phyloP scores from a whole-genome alignment of 2,329 filamentous ascomycete genomes.

The Chaetomium strumarium region DNA sequence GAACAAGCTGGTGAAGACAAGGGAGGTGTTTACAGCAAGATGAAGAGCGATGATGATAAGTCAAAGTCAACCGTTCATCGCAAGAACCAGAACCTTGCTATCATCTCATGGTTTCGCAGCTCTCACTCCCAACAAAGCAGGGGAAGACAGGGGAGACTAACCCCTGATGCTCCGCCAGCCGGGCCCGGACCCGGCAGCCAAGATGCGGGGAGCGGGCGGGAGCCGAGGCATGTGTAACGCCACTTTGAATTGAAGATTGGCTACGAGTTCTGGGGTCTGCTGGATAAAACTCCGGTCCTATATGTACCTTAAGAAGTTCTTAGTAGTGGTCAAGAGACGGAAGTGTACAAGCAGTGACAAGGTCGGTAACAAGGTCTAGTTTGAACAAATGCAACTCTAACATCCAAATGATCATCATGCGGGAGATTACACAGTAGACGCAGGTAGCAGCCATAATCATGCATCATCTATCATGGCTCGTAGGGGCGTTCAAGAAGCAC shows the following conservation, averaged over 20 bases:
- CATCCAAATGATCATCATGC: background rate
- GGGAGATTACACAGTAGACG: background rate
- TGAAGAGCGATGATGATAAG: no score
- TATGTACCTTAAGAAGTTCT: no score
- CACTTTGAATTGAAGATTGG: background rate
- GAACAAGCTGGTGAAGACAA: no score
- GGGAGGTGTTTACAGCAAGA: no score
- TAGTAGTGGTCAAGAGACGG: no score
- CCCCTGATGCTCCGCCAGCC: background rate
- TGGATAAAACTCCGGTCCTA: background rate
- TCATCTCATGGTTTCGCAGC: background rate
- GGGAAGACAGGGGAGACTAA: background rate
- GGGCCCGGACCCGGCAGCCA: background rate
- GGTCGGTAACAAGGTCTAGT: no score
- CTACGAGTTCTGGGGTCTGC: no score
- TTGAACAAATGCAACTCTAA: no score
- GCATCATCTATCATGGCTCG: slow-evolving; percentile 4
- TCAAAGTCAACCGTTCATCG: no score
- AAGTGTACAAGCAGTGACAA: no score
- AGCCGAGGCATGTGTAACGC: slow-evolving; percentile 19
- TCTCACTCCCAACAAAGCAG: background rate
- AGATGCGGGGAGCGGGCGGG: slow-evolving; percentile 19
- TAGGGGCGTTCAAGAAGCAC: background rate
- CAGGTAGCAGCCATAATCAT: background rate
- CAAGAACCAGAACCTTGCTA: no score